Base-by-base conservation (phyloP, 1,284 basidiomycete species). In the Bondarzewia mesenterica region DNA sequence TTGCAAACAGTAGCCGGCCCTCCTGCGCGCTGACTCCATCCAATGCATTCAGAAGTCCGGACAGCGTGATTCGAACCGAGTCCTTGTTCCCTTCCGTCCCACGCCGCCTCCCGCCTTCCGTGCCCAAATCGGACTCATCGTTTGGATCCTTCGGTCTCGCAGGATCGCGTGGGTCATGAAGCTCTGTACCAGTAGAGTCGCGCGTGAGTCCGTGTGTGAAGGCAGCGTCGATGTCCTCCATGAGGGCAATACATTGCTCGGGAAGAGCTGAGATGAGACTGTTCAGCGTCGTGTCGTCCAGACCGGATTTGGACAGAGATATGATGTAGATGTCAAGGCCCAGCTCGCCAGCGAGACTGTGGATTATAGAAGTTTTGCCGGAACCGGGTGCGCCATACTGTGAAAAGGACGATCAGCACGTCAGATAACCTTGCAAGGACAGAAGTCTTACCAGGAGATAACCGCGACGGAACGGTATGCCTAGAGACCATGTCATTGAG, bases 151-250 rank as follows among this genome's bases (percentile, higher is more conserved):
- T 21, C 10, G 18, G 25, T 26, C 16, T 39, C n/a, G 26, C 18
- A 14, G 25, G 21, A 7, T 43, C 25, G 29, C 46, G 53, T 5
- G 48, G 41, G 32, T 50, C 50, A 21, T 55, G 51, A 22, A 51
- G 49, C 5, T 57, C 49, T 7, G 50, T 48, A 20, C 53, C 54
- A 5, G 55, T 44, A n/a, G 51, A 54, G 44, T 72, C 70, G 16
- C 80, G 77, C 49, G 70, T 78, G 35, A 85, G 56, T 22, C 72
- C 71, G 48, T 75, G 73, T 35, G 74, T 75, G 61, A 87, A 85
- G 0, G 82, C 83, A 3, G 80, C 85, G 53, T 89, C 85, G 50
- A 89, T 82, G 58, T 88, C 88, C 63, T 91, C 88, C 75, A 91
- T 85, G 20, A 91, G 67, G 0, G 84, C 79, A 49, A 91, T 82